Evolutionary conservation across 441 rosid genomes (phyloP).

Genomic region (Corymbia citriodora): DNA sequence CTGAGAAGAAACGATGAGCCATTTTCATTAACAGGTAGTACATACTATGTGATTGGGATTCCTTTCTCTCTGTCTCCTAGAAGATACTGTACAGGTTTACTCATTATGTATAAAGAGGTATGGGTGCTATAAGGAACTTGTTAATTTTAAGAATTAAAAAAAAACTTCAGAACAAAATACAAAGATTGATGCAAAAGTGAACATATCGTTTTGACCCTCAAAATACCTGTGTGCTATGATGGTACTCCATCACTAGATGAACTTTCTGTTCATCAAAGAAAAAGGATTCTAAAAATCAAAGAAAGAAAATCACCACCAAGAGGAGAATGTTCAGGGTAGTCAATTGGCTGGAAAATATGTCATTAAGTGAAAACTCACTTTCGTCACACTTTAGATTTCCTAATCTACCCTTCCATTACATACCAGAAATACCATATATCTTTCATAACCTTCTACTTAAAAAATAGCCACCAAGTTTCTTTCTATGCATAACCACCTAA

Average conservation of each 20-base stretch:
- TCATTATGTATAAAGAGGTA: neutral
- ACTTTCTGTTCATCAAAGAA: neutral
- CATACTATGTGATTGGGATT: neutral
- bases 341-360: neutral
- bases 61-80: neutral
- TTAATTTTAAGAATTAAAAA: neutral
- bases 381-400: neutral
- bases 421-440: neutral
- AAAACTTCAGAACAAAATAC: neutral
- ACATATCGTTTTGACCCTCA: neutral
- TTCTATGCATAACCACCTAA: neutral
- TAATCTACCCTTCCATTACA: neutral
- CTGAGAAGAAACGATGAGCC: neutral
- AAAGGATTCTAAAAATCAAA: neutral
- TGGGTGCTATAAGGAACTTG: neutral
- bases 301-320: neutral
- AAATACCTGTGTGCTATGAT: neutral
- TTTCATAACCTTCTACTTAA: neutral
- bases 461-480: neutral
- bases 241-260: neutral
- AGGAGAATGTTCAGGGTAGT: neutral
- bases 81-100: neutral
- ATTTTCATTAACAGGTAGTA: neutral
- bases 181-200: neutral
- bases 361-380: neutral